Percentiles rank a stretch among this genome's conserved stretches.
phyloP scores from a whole-genome alignment of 352 stramenopile genomes.

The Pythium periplocum region DNA sequence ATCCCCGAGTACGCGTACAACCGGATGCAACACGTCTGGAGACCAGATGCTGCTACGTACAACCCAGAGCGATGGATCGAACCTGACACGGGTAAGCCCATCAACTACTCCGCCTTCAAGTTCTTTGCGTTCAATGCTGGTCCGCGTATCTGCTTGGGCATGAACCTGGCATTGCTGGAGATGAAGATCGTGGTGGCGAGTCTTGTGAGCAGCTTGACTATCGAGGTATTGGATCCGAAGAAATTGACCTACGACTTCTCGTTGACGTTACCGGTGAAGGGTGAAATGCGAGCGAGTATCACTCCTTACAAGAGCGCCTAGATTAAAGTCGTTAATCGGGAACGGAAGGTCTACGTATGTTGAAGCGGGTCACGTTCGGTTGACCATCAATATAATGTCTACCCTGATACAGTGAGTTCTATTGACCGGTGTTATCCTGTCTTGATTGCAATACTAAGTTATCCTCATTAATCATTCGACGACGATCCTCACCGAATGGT shows the following conservation, averaged over 20 bases:
- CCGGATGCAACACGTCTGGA: conserved; percentile 32
- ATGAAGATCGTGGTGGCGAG: conserved; percentile 35
- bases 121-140: conserved; percentile 6
- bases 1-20: conserved; percentile 36
- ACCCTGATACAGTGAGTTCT: too few relatives aligned
- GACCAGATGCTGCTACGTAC: conserved; percentile 19
- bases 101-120: not conserved
- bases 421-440: too few relatives aligned
- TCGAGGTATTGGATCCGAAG: conserved; percentile 15
- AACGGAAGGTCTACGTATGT: too few relatives aligned
- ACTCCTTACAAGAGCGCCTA: conserved; percentile 14
- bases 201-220: conserved; percentile 29
- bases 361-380: too few relatives aligned
- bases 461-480: too few relatives aligned
- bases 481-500: too few relatives aligned
- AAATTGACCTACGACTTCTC: conserved; percentile 18
- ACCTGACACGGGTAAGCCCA: not conserved
- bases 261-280: not conserved
- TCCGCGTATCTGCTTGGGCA: conserved; percentile 26
- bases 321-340: too few relatives aligned
- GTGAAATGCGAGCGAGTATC: too few relatives aligned
- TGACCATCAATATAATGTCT: too few relatives aligned
- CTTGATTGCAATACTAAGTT: too few relatives aligned
- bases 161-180: conserved; percentile 33
- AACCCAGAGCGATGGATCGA: conserved; percentile 31